phyloP scores from a whole-genome alignment of 176 grass and related monocot genomes.

The Luzula sylvatica region DNA sequence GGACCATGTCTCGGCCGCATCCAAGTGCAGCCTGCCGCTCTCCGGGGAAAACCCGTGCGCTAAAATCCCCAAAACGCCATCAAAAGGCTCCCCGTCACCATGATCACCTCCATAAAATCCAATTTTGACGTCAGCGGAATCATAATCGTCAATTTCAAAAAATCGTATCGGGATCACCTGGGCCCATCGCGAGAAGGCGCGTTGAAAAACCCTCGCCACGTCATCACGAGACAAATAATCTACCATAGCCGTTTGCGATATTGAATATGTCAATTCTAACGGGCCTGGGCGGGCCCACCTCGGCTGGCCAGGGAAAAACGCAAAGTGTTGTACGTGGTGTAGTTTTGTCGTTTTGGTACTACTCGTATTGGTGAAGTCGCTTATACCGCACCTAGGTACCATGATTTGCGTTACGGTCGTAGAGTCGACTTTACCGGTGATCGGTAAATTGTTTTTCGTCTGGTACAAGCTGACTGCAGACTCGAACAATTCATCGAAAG shows the following conservation, averaged over 20 bases:
- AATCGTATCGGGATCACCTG: slow-evolving; percentile 64
- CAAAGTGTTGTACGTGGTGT: slow-evolving; percentile 18
- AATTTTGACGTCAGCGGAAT: slow-evolving; percentile 50
- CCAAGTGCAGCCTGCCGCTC: slow-evolving; percentile 76
- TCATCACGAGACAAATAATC: slow-evolving; percentile 35
- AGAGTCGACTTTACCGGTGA: slow-evolving; percentile 60
- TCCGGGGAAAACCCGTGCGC: slow-evolving; percentile 81
- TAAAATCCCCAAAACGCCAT: slow-evolving; percentile 69
- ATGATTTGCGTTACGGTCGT: slow-evolving; percentile 14
- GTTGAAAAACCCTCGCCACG: slow-evolving; percentile 45
- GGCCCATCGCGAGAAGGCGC: slow-evolving; percentile 72
- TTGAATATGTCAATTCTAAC: slow-evolving; percentile 57
- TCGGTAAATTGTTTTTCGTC: slow-evolving; percentile 34
- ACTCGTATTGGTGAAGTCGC: slow-evolving; percentile 21
- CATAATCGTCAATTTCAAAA: slow-evolving; percentile 39
- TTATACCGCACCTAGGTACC: slow-evolving; percentile 27
- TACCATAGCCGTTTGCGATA: slow-evolving; percentile 38
- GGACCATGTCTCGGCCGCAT: slow-evolving; percentile 68
- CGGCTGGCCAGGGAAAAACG: slow-evolving; percentile 57
- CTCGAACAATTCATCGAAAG: slow-evolving; percentile 63
- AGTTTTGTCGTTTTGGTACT: neutral
- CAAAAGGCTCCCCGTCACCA: slow-evolving; percentile 83
- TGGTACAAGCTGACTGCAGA: slow-evolving; percentile 57
- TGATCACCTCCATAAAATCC: slow-evolving; percentile 68
- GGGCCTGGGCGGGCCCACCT: slow-evolving; percentile 48